Base-by-base conservation (phyloP, 139 green algal genomes). In the Nannochloris sp. region DNA sequence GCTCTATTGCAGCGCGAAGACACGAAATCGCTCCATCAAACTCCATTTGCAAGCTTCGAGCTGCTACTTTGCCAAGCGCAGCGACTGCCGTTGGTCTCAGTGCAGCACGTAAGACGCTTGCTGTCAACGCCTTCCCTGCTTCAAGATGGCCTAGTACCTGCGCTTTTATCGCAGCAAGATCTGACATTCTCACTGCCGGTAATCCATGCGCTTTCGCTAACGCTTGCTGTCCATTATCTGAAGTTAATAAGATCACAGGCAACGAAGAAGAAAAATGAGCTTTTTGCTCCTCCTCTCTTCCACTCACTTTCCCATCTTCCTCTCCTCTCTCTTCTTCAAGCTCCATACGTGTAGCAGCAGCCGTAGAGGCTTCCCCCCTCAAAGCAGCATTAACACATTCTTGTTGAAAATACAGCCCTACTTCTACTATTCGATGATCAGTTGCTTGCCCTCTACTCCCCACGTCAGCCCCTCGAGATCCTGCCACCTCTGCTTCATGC, bases 191-290 rank as follows among this genome's bases (percentile, higher is more conserved):
- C 39, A 81, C 73, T 0, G 78, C 81, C 5, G 85, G 85, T 66
- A 91, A 77, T 15, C 85, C 85, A 64, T 92, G 84, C 30, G 66
- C 65, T 51, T 70, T 79, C 1, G 83, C 85, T 36, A 77, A 67
- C n/a, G 56, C 44, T 4, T 57, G 54, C 71, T 92, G 85, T 3
- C 64, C 82, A 38, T 89, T 89, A 76, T 92, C 85, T 63, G 84
- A 86, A 7, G 81, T 84, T 12, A 91, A 74, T 59, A 91, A 73
- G 33, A 91, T 48, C 10, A 91, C 84, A 0, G 85, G 82, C 64
- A 90, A 68, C 4, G 55, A 4, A 46, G n/a, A 4, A 30, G 15
- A 7, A 39, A 5, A n/a, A 24, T 33, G 24, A 7, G 29, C 36
- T 34, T 35, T 36, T 30, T 6, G 61, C 9, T 47, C 34, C n/a